phyloP scores from a whole-genome alignment of 2,329 filamentous ascomycete genomes.

The Colletotrichum phormii region DNA sequence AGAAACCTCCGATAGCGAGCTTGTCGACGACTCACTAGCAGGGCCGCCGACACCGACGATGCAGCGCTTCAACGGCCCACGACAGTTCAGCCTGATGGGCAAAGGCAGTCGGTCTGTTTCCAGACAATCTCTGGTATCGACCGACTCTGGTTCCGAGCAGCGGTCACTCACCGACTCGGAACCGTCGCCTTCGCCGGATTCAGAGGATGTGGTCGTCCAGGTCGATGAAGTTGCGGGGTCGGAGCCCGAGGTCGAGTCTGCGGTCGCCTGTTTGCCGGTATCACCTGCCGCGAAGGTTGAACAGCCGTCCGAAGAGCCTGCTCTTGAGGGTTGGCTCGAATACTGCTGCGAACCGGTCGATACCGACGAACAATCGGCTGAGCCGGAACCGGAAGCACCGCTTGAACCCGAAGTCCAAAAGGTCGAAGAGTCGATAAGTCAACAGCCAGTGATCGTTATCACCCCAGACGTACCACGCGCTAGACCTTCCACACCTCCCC shows the following conservation, averaged over 20 bases:
- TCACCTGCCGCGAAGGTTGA: background rate
- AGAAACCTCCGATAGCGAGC: constrained; percentile 33
- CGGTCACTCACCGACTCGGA: constrained; percentile 16
- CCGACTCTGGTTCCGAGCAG: constrained; percentile 20
- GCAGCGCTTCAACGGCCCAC: constrained; percentile 32
- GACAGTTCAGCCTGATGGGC: constrained; percentile 29
- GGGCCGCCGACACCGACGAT: constrained; percentile 30
- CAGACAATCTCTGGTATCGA: constrained; percentile 26
- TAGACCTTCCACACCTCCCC: background rate
- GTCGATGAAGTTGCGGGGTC: background rate
- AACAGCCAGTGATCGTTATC: constrained; percentile 2
- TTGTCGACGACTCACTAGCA: constrained; percentile 21
- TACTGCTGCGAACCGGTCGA: constrained; percentile 35
- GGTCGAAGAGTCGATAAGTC: background rate
- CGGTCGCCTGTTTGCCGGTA: background rate
- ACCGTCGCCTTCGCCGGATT: background rate
- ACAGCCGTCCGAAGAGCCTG: constrained; percentile 3
- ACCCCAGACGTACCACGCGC: background rate
- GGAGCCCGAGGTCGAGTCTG: background rate
- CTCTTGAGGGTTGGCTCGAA: constrained; percentile 37
- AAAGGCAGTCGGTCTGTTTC: constrained; percentile 30
- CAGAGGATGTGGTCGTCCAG: background rate
- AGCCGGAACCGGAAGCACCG: constrained; percentile 11
- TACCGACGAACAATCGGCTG: constrained; percentile 19
- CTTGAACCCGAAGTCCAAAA: background rate